These are phyloP conservation scores for Trichothecium roseum DNA, from an alignment of 2,329 filamentous ascomycete species.

Conservation along the genomic window DNA sequence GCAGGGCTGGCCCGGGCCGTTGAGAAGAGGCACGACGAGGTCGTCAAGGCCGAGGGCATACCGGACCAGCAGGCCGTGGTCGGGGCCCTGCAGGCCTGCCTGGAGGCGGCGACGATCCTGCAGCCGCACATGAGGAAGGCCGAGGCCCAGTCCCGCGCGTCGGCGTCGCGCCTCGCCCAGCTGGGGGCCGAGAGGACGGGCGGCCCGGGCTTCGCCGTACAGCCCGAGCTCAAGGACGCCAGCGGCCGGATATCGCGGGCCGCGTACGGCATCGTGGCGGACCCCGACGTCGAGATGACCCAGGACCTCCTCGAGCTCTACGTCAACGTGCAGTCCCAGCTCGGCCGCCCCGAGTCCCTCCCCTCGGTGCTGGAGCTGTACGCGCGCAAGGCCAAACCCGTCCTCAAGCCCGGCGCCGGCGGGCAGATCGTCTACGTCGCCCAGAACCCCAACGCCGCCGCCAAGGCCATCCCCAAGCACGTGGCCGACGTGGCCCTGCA, in stretches of 20 bases:
- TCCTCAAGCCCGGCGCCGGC: slow-evolving; percentile 46
- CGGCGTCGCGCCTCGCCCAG: slow-evolving; percentile 44
- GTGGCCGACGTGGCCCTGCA: slow-evolving; percentile 67
- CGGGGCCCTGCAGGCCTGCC: slow-evolving; percentile 33
- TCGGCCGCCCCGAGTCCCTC: slow-evolving; percentile 65
- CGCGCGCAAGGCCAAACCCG: slow-evolving; percentile 68
- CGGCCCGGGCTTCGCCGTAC: slow-evolving; percentile 16
- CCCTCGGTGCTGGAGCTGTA: slow-evolving; percentile 75
- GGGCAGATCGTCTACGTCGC: slow-evolving; percentile 40
- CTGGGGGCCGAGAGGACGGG: slow-evolving; percentile 25
- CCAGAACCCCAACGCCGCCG: slow-evolving; percentile 57
- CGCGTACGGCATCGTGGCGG: slow-evolving; percentile 60
- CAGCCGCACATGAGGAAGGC: slow-evolving; percentile 28
- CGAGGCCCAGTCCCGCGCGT: slow-evolving; percentile 28
- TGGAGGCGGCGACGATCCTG: slow-evolving; percentile 31
- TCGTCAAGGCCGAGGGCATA: slow-evolving; percentile 30
- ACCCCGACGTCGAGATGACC: slow-evolving; percentile 73
- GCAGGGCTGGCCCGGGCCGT: slow-evolving; percentile 29
- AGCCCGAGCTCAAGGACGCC: slow-evolving; percentile 29
- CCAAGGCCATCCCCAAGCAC: slow-evolving; percentile 60
- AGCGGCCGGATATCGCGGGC: slow-evolving; percentile 43
- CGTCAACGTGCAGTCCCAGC: slow-evolving; percentile 62
- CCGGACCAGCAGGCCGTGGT: slow-evolving; percentile 31
- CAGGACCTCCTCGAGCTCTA: slow-evolving; percentile 63
- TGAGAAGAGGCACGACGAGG: slow-evolving; percentile 29